A percentile compares a stretch with the other conserved stretches of the same genome.
These are phyloP conservation scores for Collybia nuda DNA, from an alignment of 768 basidiomycete genomes.

Conservation along the genomic window DNA sequence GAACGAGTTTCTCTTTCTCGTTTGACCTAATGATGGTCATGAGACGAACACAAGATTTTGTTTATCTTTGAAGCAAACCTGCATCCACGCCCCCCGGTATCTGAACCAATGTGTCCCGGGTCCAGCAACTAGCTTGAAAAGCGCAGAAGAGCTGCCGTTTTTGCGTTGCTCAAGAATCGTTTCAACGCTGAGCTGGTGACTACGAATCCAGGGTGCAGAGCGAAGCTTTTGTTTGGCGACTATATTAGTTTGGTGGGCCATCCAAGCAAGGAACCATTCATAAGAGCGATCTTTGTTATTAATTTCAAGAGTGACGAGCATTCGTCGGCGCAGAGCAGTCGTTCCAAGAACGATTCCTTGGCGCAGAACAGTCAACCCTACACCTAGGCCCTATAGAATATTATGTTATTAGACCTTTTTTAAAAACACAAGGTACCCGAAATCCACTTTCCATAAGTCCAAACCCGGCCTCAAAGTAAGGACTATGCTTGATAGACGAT, in stretches of 20 bases:
- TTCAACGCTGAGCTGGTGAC: constrained; percentile 94
- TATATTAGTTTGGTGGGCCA: constrained; percentile 66
- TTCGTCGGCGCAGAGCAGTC: constrained; percentile 77
- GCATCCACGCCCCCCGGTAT: constrained; percentile 93
- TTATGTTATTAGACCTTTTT: constrained; percentile 4
- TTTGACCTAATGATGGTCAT: constrained; percentile 61
- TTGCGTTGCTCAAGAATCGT: constrained; percentile 86
- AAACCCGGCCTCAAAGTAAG: constrained; percentile 97
- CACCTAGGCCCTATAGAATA: constrained; percentile 78
- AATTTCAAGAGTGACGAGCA: constrained; percentile 95
- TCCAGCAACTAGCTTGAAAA: constrained; percentile 94
- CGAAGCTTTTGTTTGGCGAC: constrained; percentile 20
- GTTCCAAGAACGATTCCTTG: constrained; percentile 68
- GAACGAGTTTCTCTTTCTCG: constrained; percentile 92
- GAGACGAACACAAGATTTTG: too few species aligned
- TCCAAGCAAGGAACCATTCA: constrained; percentile 97
- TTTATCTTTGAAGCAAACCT: constrained; percentile 47
- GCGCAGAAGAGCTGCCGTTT: constrained; percentile 87
- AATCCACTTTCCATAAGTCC: constrained; percentile 81
- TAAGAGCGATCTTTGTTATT: constrained; percentile 94
- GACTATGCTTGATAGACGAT: constrained; percentile 57
- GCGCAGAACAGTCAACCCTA: constrained; percentile 75
- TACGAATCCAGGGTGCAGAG: constrained; percentile 56
- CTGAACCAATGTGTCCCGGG: constrained; percentile 93
- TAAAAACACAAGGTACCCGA: too few species aligned